These are phyloP conservation scores for Cladosporium austrohemisphaericum DNA, from an alignment of 2,329 filamentous ascomycete genomes.

Conservation along the genomic window DNA sequence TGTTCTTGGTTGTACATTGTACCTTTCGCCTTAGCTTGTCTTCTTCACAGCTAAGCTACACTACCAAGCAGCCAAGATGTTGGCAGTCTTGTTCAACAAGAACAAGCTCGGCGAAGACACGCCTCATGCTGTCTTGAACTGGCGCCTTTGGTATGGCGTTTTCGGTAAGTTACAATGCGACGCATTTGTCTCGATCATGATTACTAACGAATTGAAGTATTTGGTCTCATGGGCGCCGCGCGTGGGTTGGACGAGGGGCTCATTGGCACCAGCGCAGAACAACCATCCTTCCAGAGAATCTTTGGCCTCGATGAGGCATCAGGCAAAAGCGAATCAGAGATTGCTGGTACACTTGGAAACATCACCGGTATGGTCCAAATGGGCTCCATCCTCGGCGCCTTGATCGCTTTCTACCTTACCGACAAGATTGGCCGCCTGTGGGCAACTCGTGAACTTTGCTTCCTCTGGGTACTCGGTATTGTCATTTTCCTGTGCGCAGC, in stretches of 20 bases:
- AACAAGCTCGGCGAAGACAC: constrained; percentile 55
- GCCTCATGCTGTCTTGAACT: constrained; percentile 69
- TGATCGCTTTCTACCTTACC: constrained; percentile 48
- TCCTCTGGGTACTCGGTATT: constrained; percentile 28
- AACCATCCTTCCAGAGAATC: constrained; percentile 58
- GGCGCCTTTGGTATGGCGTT: constrained; percentile 74
- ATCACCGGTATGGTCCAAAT: constrained; percentile 80
- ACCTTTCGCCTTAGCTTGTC: constrained; percentile 3
- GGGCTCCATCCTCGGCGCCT: constrained; percentile 67
- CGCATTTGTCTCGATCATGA: not conserved
- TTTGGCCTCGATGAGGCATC: constrained; percentile 57
- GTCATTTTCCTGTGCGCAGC: constrained; percentile 47
- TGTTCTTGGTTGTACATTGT: constrained; percentile 11
- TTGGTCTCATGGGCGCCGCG: constrained; percentile 64
- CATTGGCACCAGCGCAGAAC: constrained; percentile 56
- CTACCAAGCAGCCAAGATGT: constrained; percentile 21
- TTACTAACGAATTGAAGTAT: constrained; percentile 22
- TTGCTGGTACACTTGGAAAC: constrained; percentile 60
- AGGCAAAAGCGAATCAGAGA: constrained; percentile 47
- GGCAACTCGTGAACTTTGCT: constrained; percentile 29
- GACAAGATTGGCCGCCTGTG: constrained; percentile 32
- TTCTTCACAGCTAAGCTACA: constrained; percentile 9
- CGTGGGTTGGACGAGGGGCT: constrained; percentile 78
- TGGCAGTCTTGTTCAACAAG: constrained; percentile 27
- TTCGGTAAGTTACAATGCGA: constrained; percentile 36